These are phyloP conservation scores for Limonium bicolor DNA, from an alignment of 148 eudicot genomes.

Conservation along the genomic window DNA sequence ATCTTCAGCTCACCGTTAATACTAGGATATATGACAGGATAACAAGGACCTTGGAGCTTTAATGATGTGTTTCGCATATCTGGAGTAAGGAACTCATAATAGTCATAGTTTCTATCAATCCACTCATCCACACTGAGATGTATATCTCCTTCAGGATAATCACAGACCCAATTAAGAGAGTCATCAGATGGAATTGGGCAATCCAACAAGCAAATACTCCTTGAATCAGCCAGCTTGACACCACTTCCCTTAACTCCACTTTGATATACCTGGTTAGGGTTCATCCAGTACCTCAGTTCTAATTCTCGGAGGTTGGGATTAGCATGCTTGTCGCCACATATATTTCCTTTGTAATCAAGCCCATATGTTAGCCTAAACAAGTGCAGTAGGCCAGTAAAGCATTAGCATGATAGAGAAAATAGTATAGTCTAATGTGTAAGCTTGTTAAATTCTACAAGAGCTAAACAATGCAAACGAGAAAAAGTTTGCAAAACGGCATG, in stretches of 20 bases:
- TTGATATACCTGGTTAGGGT: slow-evolving; percentile 89
- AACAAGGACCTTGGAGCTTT: slow-evolving; percentile 96
- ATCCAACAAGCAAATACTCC: slow-evolving; percentile 84
- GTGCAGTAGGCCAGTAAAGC: not conserved
- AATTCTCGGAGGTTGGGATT: slow-evolving; percentile 60
- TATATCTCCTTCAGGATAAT: slow-evolving; percentile 93
- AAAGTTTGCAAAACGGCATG: too few species aligned
- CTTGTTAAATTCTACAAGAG: too few species aligned
- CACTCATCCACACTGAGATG: slow-evolving; percentile 56
- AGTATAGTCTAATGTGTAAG: too few species aligned
- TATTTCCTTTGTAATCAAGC: slow-evolving; percentile 87
- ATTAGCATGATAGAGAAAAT: not conserved
- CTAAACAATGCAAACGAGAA: too few species aligned
- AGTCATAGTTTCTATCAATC: slow-evolving; percentile 85
- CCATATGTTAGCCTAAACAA: slow-evolving; percentile 63
- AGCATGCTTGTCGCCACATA: slow-evolving; percentile 75
- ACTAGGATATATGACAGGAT: slow-evolving; percentile 89
- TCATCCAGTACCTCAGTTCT: slow-evolving; percentile 80
- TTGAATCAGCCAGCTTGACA: slow-evolving; percentile 57
- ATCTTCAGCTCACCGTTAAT: slow-evolving; percentile 50
- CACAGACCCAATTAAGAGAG: slow-evolving; percentile 88
- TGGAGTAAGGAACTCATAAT: slow-evolving; percentile 80
- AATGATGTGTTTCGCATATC: slow-evolving; percentile 77
- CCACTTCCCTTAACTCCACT: slow-evolving; percentile 49
- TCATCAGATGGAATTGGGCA: slow-evolving; percentile 89